Evolutionary conservation across 164 flowering plant genomes (phyloP).

Genomic region (Sextonia rubra): DNA sequence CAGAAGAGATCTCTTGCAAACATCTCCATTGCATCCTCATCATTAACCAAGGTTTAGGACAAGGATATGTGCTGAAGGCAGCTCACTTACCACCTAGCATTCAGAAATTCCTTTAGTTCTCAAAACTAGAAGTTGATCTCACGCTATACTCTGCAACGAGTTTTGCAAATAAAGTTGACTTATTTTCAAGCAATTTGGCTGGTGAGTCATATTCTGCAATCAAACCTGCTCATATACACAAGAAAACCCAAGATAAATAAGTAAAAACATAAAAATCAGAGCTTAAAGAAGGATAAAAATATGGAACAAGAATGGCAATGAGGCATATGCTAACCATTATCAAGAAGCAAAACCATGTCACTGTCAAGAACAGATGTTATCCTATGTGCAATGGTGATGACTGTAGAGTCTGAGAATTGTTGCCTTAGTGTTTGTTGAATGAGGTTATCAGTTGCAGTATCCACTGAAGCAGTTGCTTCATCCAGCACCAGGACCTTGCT

Average conservation of each 20-base stretch:
- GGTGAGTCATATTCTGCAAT: slow-evolving; percentile 63
- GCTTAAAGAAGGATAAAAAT: neutral
- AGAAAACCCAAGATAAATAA: neutral
- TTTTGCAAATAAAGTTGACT: slow-evolving; percentile 56
- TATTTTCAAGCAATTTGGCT: slow-evolving; percentile 46
- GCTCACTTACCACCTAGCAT: neutral
- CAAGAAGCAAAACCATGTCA: slow-evolving; percentile 68
- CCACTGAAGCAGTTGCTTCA: slow-evolving; percentile 92
- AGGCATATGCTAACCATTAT: slow-evolving; percentile 40
- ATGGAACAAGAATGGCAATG: neutral
- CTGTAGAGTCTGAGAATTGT: slow-evolving; percentile 57
- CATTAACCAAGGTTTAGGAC: neutral
- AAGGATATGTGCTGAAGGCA: neutral
- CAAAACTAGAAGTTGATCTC: slow-evolving; percentile 42
- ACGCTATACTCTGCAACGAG: slow-evolving; percentile 65
- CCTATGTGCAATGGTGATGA: slow-evolving; percentile 73
- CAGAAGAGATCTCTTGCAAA: neutral
- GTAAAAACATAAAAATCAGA: neutral
- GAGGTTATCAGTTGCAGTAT: slow-evolving; percentile 79
- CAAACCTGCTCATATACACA: slow-evolving; percentile 36
- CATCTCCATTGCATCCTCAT: neutral
- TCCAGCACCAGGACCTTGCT: slow-evolving; percentile 79
- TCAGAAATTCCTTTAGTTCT: slow-evolving; percentile 4
- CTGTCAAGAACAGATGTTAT: slow-evolving; percentile 74
- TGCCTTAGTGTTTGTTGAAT: slow-evolving; percentile 66